phyloP scores from a whole-genome alignment of 2,329 filamentous ascomycete genomes.

The Aspergillus pseudonomiae region DNA sequence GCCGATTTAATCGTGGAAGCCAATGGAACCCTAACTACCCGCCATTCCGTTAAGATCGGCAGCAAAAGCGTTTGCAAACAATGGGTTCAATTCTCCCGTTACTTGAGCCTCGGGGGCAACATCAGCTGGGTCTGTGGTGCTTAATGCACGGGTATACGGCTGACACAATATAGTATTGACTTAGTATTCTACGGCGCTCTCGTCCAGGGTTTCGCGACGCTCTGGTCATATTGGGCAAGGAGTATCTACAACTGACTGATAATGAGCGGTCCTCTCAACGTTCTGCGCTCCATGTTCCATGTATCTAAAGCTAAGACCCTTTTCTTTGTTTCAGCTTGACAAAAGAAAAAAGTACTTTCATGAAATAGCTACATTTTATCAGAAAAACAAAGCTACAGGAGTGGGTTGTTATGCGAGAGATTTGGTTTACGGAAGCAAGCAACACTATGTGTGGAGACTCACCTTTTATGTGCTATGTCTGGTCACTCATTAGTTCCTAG shows the following conservation, averaged over 20 bases:
- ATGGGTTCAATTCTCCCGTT: background rate
- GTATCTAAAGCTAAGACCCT: background rate
- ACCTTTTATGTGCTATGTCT: slow-evolving; percentile 14
- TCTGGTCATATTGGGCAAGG: background rate
- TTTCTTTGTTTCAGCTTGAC: slow-evolving; percentile 1
- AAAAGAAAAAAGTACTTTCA: slow-evolving; percentile 18
- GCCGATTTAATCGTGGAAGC: slow-evolving; percentile 38
- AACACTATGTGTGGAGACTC: slow-evolving; percentile 8
- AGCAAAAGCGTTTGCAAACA: background rate
- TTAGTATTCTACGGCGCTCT: background rate
- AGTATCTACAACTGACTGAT: background rate
- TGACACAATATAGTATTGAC: background rate
- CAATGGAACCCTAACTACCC: slow-evolving; percentile 43
- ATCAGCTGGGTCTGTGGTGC: background rate
- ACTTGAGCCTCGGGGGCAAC: background rate
- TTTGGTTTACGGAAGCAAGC: slow-evolving; percentile 22
- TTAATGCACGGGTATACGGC: background rate
- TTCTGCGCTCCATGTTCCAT: background rate
- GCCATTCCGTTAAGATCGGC: slow-evolving; percentile 38
- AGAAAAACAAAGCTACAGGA: slow-evolving; percentile 19
- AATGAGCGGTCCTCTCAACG: background rate
- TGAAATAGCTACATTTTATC: slow-evolving; percentile 25
- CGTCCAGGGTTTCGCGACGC: background rate
- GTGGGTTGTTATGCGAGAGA: slow-evolving; percentile 20
- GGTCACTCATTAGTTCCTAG: slow-evolving; percentile 9